Evolutionary conservation across 305 asterid species (phyloP).

Genomic region (Fraxinus nigra): DNA sequence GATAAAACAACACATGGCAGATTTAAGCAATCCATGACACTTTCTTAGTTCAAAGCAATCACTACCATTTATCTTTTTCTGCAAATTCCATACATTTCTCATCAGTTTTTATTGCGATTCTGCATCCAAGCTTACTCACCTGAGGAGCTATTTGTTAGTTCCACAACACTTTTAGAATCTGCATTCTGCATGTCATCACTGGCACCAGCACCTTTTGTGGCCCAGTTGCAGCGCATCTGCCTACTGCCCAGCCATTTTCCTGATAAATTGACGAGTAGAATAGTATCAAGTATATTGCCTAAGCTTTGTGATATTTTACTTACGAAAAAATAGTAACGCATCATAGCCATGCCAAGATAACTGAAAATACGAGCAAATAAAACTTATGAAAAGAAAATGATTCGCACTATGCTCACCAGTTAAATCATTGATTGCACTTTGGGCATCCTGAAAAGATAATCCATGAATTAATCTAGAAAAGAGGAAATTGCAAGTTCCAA

Average conservation of each 20-base stretch:
- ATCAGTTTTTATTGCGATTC: neutral
- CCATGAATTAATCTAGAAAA: neutral
- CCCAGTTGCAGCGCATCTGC: constrained; percentile 98
- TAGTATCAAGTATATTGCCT: neutral
- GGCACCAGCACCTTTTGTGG: constrained; percentile 78
- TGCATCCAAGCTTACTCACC: constrained; percentile 39
- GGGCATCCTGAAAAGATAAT: constrained; percentile 67
- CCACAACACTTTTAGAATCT: constrained; percentile 76
- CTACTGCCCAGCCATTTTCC: constrained; percentile 97
- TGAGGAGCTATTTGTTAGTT: constrained; percentile 70
- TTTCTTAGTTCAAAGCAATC: neutral
- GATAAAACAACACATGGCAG: neutral
- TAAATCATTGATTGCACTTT: constrained; percentile 78
- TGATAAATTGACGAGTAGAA: constrained; percentile 27
- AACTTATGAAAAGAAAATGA: neutral
- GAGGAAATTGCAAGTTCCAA: constrained; percentile 6
- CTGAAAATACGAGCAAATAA: neutral
- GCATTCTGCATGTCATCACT: constrained; percentile 71
- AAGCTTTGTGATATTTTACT: neutral
- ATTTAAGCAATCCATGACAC: neutral
- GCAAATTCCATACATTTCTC: neutral
- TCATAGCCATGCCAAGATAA: neutral
- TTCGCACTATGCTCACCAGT: constrained; percentile 55
- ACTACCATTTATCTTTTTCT: neutral
- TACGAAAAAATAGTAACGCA: neutral